Evolutionary conservation across 345 rosid species (phyloP), one percentile per base, ranked within the genome.

Genomic region (Turnera subulata): DNA sequence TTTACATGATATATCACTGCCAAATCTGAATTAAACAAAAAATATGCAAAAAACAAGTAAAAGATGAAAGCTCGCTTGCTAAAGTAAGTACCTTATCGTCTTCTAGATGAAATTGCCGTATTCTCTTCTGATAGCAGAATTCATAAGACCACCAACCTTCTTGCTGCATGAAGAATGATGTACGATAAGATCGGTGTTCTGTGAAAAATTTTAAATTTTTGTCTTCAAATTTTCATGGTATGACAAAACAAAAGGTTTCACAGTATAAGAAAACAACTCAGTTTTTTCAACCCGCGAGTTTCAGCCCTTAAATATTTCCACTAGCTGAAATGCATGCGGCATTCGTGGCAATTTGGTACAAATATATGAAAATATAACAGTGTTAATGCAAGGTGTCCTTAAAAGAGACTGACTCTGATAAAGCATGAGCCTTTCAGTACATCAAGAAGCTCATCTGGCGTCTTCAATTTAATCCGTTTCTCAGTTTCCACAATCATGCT

Each of bases 121-220:
- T 63, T 57, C 19, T 35, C 60, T 65, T 70, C 39, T 68, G 78
- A 65, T 84, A 84, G 79, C 99, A 93, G 73, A 89, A 87, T 69
- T 89, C 97, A 70, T 89, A 93, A 11, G 90, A 79, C 97, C 99
- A 89, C 99, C 99, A 93, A 78, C 94, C 96, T 57, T 89, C 99
- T 89, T 89, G 96, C 97, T 88, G 86, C 83, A 76, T 4, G 49
- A 46, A 56, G 39, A 25, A 15, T 39, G 11, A 22, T 20, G 37
- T n/a, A 44, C 29, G 13, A 38, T 18, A 29, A 49, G 22, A 55
- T 46, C 21, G 15, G 39, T 13, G 35, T 22, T 24, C 38, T 10
- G 12, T 1, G 23, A 32, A 12, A 38, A 17, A 40, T 50, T n/a
- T n/a, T n/a, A n/a, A n/a, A n/a, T n/a, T n/a, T n/a, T n/a, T n/a